Evolutionary conservation across 345 rosid genomes (phyloP), one percentile per base, ranked within the genome.

Genomic region (Orychophragmus violaceus): DNA sequence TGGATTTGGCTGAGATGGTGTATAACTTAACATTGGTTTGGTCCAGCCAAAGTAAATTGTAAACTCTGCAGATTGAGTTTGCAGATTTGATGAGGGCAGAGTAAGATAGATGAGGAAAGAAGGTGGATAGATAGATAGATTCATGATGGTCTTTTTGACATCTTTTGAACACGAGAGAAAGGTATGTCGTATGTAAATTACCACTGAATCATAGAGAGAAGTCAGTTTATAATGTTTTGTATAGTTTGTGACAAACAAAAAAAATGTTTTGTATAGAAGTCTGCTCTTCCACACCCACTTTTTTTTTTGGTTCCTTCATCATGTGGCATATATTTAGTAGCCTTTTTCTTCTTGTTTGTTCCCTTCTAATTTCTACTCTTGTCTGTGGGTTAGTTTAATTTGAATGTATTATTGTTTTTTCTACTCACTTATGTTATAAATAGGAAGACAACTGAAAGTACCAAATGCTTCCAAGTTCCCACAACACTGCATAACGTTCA

Each of bases 241-340:
- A n/a, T n/a, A n/a, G 59, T 52, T 59, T 60, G 51, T n/a, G n/a
- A n/a, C n/a, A n/a, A n/a, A n/a, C n/a, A n/a, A n/a, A n/a, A n/a
- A n/a, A n/a, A n/a, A 60, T 66, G 66, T 67, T 74, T 44, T 74
- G 77, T 67, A 74, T 50, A 74, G 72, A 52, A 66, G 50, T 52
- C 72, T 66, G 19, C 68, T 66, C 45, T 45, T 45, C 65, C 62
- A 8, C 29, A 17, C 36, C 10, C 62, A 1, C 13, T 41, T 18
- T 33, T 53, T 11, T 32, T 44, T 12, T 52, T 70, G 24, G 30
- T 39, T 48, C 17, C 21, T 56, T 53, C 74, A 25, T n/a, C 57
- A 36, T 70, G 68, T 64, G 59, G 70, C 70, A 72, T 46, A 64
- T 72, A 72, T 18, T 46, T 72, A 19, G 28, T 29, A 21, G 57